A percentile compares a stretch with the other conserved stretches of the same genome.
phyloP scores from a whole-genome alignment of 805 yeast genomes.

The Lipomyces orientalis region DNA sequence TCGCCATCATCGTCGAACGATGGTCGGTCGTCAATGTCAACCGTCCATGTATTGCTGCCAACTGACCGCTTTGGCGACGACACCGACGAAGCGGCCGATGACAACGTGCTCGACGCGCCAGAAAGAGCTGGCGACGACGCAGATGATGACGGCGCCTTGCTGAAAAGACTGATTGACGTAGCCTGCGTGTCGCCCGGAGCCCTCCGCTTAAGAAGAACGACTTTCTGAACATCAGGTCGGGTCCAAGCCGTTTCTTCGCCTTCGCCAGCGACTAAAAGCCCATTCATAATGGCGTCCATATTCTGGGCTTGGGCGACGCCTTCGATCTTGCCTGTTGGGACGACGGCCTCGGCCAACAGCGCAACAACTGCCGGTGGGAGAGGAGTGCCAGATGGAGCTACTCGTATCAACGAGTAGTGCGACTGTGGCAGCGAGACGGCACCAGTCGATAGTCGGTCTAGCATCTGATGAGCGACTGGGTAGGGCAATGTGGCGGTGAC shows the following conservation, averaged over 20 bases:
- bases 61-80: constrained; percentile 46
- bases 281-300: constrained; percentile 69
- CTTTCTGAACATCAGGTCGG: constrained; percentile 53
- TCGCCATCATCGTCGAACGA: constrained; percentile 55
- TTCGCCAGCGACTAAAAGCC: constrained; percentile 52
- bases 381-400: constrained; percentile 40
- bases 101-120: constrained; percentile 53
- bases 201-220: constrained; percentile 28
- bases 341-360: constrained; percentile 41
- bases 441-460: constrained; percentile 47
- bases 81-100: constrained; percentile 48
- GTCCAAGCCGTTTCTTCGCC: constrained; percentile 57
- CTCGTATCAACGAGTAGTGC: constrained; percentile 41
- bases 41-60: constrained; percentile 50
- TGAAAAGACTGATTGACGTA: constrained; percentile 13
- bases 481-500: constrained; percentile 24
- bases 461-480: constrained; percentile 44
- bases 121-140: constrained; percentile 44
- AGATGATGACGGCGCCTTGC: constrained; percentile 38
- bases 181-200: constrained; percentile 14
- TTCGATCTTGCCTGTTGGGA: constrained; percentile 43
- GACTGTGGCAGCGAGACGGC: constrained; percentile 44
- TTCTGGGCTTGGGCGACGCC: constrained; percentile 41
- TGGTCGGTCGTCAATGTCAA: constrained; percentile 57
- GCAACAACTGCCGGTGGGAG: constrained; percentile 41